Evolutionary conservation across 352 stramenopile genomes (phyloP).

Genomic region (Globisporangium splendens): DNA sequence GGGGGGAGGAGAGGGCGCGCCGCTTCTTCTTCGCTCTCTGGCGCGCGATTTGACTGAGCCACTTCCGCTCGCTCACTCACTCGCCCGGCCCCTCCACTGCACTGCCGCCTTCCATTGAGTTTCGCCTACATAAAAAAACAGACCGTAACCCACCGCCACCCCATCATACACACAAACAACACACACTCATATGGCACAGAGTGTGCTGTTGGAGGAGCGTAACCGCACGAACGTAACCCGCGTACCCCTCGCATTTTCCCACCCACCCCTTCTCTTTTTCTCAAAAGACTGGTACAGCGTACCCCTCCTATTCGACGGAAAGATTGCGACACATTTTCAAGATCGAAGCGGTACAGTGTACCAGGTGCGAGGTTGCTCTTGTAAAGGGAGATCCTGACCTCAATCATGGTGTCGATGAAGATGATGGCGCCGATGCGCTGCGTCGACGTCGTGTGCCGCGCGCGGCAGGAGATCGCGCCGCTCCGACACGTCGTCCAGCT

Average conservation of each 20-base stretch:
- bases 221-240: slow-evolving; percentile 1
- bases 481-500: slow-evolving; percentile 38
- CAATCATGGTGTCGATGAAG: not conserved
- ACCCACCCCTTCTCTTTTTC: not conserved
- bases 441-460: slow-evolving; percentile 23
- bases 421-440: slow-evolving; percentile 9
- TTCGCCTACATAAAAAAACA: slow-evolving; percentile 8
- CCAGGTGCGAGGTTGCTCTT: not conserved
- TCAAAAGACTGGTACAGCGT: not conserved
- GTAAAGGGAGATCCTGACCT: not conserved
- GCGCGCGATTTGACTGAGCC: slow-evolving; percentile 1
- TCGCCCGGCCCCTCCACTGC: slow-evolving; percentile 5
- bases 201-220: not conserved
- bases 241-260: not conserved
- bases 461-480: slow-evolving; percentile 14
- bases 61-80: not conserved
- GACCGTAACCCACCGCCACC: slow-evolving; percentile 7
- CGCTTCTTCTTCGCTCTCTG: not conserved
- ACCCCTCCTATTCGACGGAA: too few species aligned
- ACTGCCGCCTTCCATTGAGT: slow-evolving; percentile 15
- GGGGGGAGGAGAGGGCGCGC: not conserved
- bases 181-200: not conserved
- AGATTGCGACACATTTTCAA: too few species aligned
- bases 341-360: not conserved
- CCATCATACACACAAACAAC: not conserved